These are phyloP conservation scores for Gynandropsis gynandra DNA, from an alignment of 345 rosid genomes.

Conservation along the genomic window DNA sequence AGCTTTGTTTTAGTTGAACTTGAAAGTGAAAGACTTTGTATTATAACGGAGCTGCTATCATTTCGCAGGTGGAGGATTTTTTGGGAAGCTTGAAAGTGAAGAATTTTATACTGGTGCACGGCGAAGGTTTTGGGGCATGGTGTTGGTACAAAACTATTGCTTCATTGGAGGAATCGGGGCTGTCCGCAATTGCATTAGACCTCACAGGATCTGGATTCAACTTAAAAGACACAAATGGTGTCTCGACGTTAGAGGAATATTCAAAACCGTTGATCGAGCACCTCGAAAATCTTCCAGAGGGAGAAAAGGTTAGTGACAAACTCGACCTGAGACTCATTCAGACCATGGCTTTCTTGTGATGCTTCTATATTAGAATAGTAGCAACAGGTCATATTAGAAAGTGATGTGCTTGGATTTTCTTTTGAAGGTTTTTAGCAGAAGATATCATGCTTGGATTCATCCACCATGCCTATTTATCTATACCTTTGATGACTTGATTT, in stretches of 20 bases:
- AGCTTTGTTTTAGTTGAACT: constrained; percentile 1
- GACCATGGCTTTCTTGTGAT: too few relatives aligned
- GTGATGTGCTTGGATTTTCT: too few relatives aligned
- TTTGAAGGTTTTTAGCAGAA: too few relatives aligned
- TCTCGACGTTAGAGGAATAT: constrained; percentile 64
- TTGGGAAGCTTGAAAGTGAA: constrained; percentile 50
- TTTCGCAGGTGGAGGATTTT: constrained; percentile 46
- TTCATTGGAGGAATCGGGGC: constrained; percentile 70
- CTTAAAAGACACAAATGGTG: constrained; percentile 48
- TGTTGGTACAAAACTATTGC: constrained; percentile 92
- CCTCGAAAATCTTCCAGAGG: constrained; percentile 55
- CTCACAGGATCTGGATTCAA: constrained; percentile 78
- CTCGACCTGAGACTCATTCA: too few relatives aligned
- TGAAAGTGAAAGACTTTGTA: constrained; percentile 7
- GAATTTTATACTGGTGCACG: constrained; percentile 67
- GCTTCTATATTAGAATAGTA: too few relatives aligned
- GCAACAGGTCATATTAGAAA: too few relatives aligned
- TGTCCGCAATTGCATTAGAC: constrained; percentile 60
- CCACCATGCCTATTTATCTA: too few relatives aligned
- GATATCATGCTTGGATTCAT: too few relatives aligned
- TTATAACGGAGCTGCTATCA: background rate
- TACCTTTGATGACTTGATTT: too few relatives aligned
- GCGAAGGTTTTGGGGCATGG: constrained; percentile 98
- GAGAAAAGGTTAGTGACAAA: constrained; percentile 71
- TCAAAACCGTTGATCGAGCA: constrained; percentile 64